phyloP scores from a whole-genome alignment of 2,329 filamentous ascomycete species.

The Ophiostoma ulmi region DNA sequence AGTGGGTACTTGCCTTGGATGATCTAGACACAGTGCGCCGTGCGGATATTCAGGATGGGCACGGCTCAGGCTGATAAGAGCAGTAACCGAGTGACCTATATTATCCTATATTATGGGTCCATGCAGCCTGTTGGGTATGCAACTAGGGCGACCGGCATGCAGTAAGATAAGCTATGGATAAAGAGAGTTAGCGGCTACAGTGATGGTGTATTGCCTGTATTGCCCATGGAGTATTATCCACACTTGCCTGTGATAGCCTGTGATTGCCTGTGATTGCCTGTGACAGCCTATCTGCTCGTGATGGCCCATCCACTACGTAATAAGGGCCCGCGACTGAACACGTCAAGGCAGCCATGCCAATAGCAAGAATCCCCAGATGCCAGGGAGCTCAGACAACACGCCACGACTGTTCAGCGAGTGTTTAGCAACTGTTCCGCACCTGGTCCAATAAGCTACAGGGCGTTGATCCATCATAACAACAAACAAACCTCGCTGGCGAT shows the following conservation, averaged over 20 bases:
- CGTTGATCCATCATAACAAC: not conserved
- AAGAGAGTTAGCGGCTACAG: not conserved
- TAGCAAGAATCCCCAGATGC: conserved; percentile 12
- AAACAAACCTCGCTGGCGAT: conserved; percentile 8
- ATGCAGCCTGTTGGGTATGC: conserved; percentile 9
- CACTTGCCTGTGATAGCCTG: not conserved
- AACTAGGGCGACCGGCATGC: conserved; percentile 9
- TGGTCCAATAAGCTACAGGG: not conserved
- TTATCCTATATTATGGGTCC: not conserved
- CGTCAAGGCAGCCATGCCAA: conserved; percentile 22
- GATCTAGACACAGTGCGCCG: conserved; percentile 3
- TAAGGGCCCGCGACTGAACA: conserved; percentile 3
- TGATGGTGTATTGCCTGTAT: not conserved
- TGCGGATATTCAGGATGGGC: not conserved
- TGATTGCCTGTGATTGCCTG: not conserved
- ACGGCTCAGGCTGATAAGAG: conserved; percentile 14
- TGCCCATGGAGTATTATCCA: not conserved
- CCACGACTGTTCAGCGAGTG: not conserved
- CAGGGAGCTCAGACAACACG: not conserved
- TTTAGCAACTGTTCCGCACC: not conserved
- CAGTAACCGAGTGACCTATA: not conserved
- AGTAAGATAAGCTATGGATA: conserved; percentile 12
- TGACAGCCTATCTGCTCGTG: not conserved
- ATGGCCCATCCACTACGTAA: conserved; percentile 22
- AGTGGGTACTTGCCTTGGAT: not conserved